phyloP scores from a whole-genome alignment of 176 grass and related monocot species.

The Bonia amplexicaulis region DNA sequence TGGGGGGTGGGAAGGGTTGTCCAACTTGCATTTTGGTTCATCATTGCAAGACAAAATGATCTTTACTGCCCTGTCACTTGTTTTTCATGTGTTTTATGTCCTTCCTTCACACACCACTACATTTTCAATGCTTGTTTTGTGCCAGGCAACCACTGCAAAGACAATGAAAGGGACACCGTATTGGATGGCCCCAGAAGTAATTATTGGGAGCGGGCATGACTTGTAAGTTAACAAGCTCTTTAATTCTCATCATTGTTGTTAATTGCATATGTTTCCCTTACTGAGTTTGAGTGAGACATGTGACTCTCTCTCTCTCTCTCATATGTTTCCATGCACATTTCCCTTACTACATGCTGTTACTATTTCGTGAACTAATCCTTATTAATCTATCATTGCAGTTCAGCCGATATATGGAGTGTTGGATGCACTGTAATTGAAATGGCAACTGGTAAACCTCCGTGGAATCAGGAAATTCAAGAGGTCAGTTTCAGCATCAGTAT shows the following conservation, averaged over 20 bases:
- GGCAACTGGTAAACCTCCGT: conserved; percentile 87
- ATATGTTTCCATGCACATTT: background rate
- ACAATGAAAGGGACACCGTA: conserved; percentile 88
- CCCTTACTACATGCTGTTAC: background rate
- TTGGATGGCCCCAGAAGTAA: conserved; percentile 98
- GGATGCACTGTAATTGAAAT: conserved; percentile 98
- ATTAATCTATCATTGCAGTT: conserved; percentile 38
- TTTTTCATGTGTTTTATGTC: background rate
- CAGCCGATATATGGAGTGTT: conserved; percentile 93
- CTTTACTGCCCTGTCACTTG: background rate
- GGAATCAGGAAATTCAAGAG: conserved; percentile 88
- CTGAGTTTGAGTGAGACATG: background rate
- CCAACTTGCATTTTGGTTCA: background rate
- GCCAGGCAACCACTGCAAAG: conserved; percentile 76
- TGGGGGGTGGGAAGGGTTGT: background rate
- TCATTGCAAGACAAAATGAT: background rate
- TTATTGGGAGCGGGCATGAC: conserved; percentile 77
- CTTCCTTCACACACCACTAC: background rate
- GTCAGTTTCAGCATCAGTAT: conserved; percentile 19
- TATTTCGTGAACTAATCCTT: conserved; percentile 11
- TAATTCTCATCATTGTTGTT: background rate
- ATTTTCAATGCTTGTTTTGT: background rate
- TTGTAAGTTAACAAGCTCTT: conserved; percentile 43
- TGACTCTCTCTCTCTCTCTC: background rate
- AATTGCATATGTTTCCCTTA: background rate